Base-by-base conservation (phyloP, 2,329 filamentous ascomycete species). In the Neonectria ditissima region DNA sequence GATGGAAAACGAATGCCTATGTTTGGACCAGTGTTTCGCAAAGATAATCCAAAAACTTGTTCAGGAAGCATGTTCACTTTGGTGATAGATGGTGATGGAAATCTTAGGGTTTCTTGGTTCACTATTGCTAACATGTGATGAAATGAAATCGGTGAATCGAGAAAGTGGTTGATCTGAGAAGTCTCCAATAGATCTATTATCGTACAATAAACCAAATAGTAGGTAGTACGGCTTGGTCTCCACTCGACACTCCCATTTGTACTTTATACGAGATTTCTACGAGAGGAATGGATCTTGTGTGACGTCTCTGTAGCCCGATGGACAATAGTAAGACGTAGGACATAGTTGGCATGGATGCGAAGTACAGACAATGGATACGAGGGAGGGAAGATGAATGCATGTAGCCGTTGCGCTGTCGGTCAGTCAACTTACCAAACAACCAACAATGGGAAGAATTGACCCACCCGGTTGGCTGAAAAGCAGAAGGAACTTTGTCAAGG, bases 361-460 rank as follows among this genome's bases (percentile, higher is more conserved):
- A n/a, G n/a, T n/a, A 26, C 24, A 26, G 6, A 26, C 24, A 26
- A 26, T 26, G 24, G 24, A 32, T 32, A 32, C 30, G 30, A 32
- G 30, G 30, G 24, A 26, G 34, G 14, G 4, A 18, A 4, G 8
- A 41, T 11, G 37, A 10, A 41, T 41, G 26, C 41, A 44, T 18
- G 18, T 18, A 32, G 6, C 24, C 39, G 11, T 22, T 4, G 9
- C 14, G 18, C 28, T 11, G 16, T 20, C 28, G 60, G 55, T 41
- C 34, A 54, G 24, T n/a, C 30, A 59, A 52, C 59, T 43, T 6
- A 44, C 34, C 44, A 57, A 67, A 58, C 43, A 65, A 61, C 58
- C 53, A 66, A 53, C 37, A 44, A 57, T 34, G 10, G 39, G 26
- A 26, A 20, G 9, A 20, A 53, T 47, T 34, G 52, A 34, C 10